Percentiles rank a stretch among this genome's conserved stretches.
Evolutionary conservation across 2,329 filamentous ascomycete genomes (phyloP).

Genomic region (Penicillium oxalicum): DNA sequence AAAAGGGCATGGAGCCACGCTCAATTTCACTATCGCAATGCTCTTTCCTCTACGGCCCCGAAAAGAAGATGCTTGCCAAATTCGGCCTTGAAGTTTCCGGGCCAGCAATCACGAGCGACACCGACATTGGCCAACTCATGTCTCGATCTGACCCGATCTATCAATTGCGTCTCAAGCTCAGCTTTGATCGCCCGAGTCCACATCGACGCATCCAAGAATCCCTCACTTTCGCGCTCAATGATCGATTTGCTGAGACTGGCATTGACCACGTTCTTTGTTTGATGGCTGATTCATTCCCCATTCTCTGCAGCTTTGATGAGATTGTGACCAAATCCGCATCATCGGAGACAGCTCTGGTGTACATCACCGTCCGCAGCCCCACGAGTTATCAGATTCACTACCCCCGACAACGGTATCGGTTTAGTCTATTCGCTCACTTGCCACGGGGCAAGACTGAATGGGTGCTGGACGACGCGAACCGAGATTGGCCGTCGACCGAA

Average conservation of each 20-base stretch:
- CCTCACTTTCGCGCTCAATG: constrained; percentile 34
- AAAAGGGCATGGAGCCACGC: constrained; percentile 27
- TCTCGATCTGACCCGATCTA: constrained; percentile 24
- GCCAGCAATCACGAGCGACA: constrained; percentile 10
- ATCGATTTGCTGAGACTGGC: constrained; percentile 23
- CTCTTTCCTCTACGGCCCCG: constrained; percentile 30
- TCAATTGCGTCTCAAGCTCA: constrained; percentile 26
- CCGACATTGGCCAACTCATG: constrained; percentile 19
- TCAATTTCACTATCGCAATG: constrained; percentile 33
- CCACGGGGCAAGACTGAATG: constrained; percentile 29
- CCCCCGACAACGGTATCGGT: constrained; percentile 27
- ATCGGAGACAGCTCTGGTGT: constrained; percentile 22
- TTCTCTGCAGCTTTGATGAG: constrained; percentile 34
- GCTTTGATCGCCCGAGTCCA: constrained; percentile 32
- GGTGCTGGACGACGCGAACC: constrained; percentile 29
- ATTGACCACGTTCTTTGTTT: constrained; percentile 28
- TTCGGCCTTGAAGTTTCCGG: constrained; percentile 28
- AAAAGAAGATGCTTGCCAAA: constrained; percentile 24
- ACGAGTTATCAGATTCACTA: constrained; percentile 34
- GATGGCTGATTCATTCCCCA: constrained; percentile 33
- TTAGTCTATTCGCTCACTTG: constrained; percentile 26
- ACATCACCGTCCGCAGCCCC: constrained; percentile 33
- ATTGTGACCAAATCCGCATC: constrained; percentile 25
- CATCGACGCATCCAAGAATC: constrained; percentile 38
- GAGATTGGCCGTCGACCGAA: constrained; percentile 9